These are phyloP conservation scores for Peronospora destructor DNA, from an alignment of 352 stramenopile genomes.

Conservation along the genomic window DNA sequence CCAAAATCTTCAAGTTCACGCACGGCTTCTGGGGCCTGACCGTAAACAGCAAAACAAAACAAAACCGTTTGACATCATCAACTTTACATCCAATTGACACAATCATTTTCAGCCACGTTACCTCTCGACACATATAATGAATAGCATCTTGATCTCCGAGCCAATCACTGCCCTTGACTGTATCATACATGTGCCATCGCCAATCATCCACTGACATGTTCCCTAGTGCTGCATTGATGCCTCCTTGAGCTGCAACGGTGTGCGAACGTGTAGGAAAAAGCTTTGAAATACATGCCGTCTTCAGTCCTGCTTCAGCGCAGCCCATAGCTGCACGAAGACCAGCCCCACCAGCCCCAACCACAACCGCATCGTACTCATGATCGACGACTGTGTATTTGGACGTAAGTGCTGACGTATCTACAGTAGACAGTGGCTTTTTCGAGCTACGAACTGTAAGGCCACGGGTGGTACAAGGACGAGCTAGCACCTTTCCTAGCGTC, in stretches of 20 bases:
- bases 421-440: slow-evolving; percentile 20
- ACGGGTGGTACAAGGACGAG: slow-evolving; percentile 10
- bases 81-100: not conserved
- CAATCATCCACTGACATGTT: slow-evolving; percentile 97
- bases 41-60: not conserved
- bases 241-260: slow-evolving; percentile 94
- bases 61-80: not conserved
- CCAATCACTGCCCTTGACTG: slow-evolving; percentile 95
- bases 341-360: slow-evolving; percentile 92
- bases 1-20: slow-evolving; percentile 95
- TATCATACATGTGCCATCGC: slow-evolving; percentile 97
- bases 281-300: slow-evolving; percentile 97
- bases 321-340: slow-evolving; percentile 92
- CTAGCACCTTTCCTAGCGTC: slow-evolving; percentile 13
- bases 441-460: slow-evolving; percentile 25
- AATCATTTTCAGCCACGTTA: too few relatives aligned
- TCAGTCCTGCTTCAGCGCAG: slow-evolving; percentile 89
- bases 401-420: slow-evolving; percentile 32
- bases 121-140: slow-evolving; percentile 97
- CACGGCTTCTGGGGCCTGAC: slow-evolving; percentile 54
- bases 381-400: slow-evolving; percentile 85
- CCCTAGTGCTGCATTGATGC: slow-evolving; percentile 95
- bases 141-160: slow-evolving; percentile 97
- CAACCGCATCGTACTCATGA: slow-evolving; percentile 94
- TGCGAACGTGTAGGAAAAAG: slow-evolving; percentile 95